Base-by-base conservation (phyloP, 441 rosid genomes). In the Cnidoscolus chayamansa region DNA sequence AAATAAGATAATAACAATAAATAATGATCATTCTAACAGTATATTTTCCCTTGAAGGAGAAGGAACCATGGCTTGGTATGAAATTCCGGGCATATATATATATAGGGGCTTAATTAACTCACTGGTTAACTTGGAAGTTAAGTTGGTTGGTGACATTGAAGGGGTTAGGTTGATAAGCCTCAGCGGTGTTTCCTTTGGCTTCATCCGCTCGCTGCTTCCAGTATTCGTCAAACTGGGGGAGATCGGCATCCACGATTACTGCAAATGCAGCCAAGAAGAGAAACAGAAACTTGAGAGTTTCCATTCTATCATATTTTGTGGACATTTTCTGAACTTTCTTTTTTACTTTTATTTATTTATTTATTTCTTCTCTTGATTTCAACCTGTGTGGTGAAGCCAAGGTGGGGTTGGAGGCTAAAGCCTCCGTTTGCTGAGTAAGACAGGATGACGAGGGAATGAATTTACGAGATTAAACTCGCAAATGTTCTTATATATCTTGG, bases 111-210 rank as follows among this genome's bases (percentile, higher is more conserved):
- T 25, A 25, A 25, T 25, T 25, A 25, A 65, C 85, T 43, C 37
- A 89, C 93, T 59, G 62, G 71, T 64, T 11, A 45, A 82, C 83
- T 55, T 77, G 70, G 0, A 35, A 2, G 49, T 87, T 87, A 16
- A 87, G 57, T 35, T 71, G 69, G 2, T 77, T 11, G 66, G 86
- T 84, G 73, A 86, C 87, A n/a, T 73, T 71, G 35, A 65, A 56
- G 6, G 91, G 91, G 16, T 80, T 59, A 0, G 86, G 85, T 48
- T 67, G 16, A 43, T 72, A 87, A 10, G 87, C 82, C 1, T 65
- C 8, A 12, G 51, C 2, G 16, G 76, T 32, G 2, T 45, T 68
- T 7, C 60, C 25, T 11, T 16, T 59, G 43, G 88, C 83, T 17
- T 13, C 32, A 3, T 8, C 35, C n/a, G 76, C 80, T 4, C 71